Conservation (phyloP, 257 asterid genomes). For the Rhazya stricta region DNA sequence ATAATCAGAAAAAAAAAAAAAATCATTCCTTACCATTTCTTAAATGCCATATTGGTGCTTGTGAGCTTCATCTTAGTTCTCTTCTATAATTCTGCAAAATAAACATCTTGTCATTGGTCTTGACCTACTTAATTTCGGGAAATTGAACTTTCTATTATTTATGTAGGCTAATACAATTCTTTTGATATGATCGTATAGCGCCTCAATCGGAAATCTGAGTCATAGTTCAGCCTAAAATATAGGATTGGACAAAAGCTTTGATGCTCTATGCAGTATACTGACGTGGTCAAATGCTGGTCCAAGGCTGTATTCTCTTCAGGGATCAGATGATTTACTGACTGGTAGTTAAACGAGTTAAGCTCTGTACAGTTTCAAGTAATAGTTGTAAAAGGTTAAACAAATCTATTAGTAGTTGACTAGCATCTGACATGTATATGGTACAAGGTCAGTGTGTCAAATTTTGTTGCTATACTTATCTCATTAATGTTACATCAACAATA, state of each 20-base stretch:
- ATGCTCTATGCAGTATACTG: slow-evolving; percentile 8
- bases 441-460: too few species aligned
- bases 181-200: slow-evolving; percentile 12
- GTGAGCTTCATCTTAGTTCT: not conserved
- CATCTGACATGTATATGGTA: not conserved
- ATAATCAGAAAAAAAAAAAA: not conserved
- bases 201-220: slow-evolving; percentile 8
- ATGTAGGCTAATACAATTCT: slow-evolving; percentile 18
- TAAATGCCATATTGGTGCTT: not conserved
- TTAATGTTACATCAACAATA: too few species aligned
- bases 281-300: not conserved
- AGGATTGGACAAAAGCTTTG: not conserved
- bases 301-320: not conserved
- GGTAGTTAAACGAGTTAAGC: slow-evolving; percentile 8
- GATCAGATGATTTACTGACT: not conserved
- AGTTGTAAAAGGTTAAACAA: slow-evolving; percentile 5
- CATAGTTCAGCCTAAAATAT: slow-evolving; percentile 1
- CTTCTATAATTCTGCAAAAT: not conserved
- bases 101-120: not conserved
- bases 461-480: too few species aligned
- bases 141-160: not conserved
- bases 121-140: not conserved
- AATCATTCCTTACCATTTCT: not conserved
- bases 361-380: slow-evolving; percentile 8
- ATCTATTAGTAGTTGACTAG: not conserved